Conservation (phyloP, 1,284 basidiomycete genomes). For the Cystobasidium sp. region DNA sequence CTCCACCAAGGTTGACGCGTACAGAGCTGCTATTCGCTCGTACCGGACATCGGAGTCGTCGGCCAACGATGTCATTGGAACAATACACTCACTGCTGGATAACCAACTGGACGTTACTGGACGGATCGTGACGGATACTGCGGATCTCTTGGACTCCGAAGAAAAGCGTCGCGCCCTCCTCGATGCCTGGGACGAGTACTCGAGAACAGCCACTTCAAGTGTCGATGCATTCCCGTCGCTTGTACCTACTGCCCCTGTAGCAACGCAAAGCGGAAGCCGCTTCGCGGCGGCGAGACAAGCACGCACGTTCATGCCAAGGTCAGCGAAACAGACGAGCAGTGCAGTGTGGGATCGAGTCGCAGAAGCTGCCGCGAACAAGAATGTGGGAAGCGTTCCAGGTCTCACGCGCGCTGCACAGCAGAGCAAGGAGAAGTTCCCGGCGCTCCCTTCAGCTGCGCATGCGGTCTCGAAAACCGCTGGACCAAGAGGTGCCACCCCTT, state of each 20-base stretch:
- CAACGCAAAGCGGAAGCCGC: conserved; percentile 45
- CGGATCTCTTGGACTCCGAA: conserved; percentile 79
- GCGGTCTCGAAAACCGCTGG: conserved; percentile 45
- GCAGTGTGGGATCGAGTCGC: conserved; percentile 52
- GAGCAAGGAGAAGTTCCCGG: conserved; percentile 48
- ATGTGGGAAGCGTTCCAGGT: conserved; percentile 42
- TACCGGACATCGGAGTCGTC: conserved; percentile 78
- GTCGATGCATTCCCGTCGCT: conserved; percentile 41
- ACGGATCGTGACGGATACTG: conserved; percentile 74
- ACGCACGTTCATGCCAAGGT: conserved; percentile 19
- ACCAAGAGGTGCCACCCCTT: conserved; percentile 35
- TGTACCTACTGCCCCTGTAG: conserved; percentile 22
- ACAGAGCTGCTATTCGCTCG: conserved; percentile 76
- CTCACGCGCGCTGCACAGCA: conserved; percentile 14
- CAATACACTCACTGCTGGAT: conserved; percentile 82
- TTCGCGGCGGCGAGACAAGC: conserved; percentile 26
- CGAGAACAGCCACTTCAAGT: conserved; percentile 68
- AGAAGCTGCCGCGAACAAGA: conserved; percentile 47
- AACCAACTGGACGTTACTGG: conserved; percentile 74
- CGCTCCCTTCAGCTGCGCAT: conserved; percentile 45
- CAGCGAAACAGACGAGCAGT: conserved; percentile 37
- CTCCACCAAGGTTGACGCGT: conserved; percentile 71
- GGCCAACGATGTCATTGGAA: conserved; percentile 82
- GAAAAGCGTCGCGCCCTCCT: conserved; percentile 80
- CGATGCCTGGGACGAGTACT: conserved; percentile 79